phyloP scores from a whole-genome alignment of 1,284 basidiomycete species.

The Butyriboletus appendiculatus region DNA sequence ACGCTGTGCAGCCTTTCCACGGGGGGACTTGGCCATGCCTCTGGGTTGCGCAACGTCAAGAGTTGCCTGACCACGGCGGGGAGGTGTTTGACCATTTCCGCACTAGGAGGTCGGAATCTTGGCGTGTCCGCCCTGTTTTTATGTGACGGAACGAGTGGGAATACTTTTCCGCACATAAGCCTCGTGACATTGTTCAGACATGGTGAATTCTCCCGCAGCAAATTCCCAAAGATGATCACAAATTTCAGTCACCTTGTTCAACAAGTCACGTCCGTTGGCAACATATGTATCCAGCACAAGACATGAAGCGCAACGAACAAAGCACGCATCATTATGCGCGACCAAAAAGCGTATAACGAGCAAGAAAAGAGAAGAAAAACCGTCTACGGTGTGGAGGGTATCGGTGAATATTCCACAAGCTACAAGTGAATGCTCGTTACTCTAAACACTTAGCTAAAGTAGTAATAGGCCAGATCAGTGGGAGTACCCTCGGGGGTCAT shows the following conservation, averaged over 20 bases:
- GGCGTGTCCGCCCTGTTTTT: conserved; percentile 5
- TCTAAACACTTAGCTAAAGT: conserved; percentile 18
- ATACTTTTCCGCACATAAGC: not conserved
- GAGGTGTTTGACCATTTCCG: conserved; percentile 44
- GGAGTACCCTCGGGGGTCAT: conserved; percentile 42
- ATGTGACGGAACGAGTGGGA: conserved; percentile 12
- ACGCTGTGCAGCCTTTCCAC: conserved; percentile 52
- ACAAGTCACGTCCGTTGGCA: conserved; percentile 26
- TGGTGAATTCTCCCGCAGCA: not conserved
- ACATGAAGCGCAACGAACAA: conserved; percentile 17
- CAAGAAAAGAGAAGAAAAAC: not conserved
- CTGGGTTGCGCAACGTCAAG: conserved; percentile 67
- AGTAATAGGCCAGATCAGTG: conserved; percentile 47
- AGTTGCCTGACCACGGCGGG: conserved; percentile 67
- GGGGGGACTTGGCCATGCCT: conserved; percentile 61
- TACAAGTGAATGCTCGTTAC: not conserved
- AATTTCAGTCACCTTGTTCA: conserved; percentile 22
- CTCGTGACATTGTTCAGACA: conserved; percentile 2
- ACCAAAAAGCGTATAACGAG: not conserved
- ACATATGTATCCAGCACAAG: conserved; percentile 25
- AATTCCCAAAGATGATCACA: not conserved
- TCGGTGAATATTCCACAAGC: conserved; percentile 15
- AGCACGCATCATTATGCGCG: conserved; percentile 7
- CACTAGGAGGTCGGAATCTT: not conserved
- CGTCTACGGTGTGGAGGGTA: conserved; percentile 28